These are phyloP conservation scores for Melastoma candidum DNA, from an alignment of 441 rosid genomes.

Conservation along the genomic window DNA sequence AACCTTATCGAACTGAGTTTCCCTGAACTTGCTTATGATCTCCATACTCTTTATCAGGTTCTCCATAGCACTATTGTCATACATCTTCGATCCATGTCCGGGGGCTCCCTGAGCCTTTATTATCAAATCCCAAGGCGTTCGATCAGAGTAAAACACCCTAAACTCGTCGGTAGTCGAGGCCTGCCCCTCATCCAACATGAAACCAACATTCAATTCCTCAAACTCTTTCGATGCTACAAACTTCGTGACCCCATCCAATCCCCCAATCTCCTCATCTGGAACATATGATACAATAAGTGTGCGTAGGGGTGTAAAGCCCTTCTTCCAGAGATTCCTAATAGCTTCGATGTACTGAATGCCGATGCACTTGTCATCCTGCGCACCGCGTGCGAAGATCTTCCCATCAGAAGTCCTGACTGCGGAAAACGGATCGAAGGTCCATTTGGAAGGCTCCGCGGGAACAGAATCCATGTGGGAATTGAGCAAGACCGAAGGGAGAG, in stretches of 20 bases:
- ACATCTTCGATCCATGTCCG: slow-evolving; percentile 76
- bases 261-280: slow-evolving; percentile 89
- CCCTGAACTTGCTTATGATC: slow-evolving; percentile 51
- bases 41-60: slow-evolving; percentile 84
- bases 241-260: slow-evolving; percentile 41
- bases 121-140: slow-evolving; percentile 51
- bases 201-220: slow-evolving; percentile 57
- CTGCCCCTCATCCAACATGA: slow-evolving; percentile 79
- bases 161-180: slow-evolving; percentile 56
- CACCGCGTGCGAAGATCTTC: slow-evolving; percentile 64
- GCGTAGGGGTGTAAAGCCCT: slow-evolving; percentile 38
- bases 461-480: slow-evolving; percentile 95
- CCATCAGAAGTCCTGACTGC: slow-evolving; percentile 47
- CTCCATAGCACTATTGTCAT: slow-evolving; percentile 74
- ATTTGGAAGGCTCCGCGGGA: slow-evolving; percentile 65
- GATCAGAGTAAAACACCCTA: slow-evolving; percentile 67
- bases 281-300: slow-evolving; percentile 58
- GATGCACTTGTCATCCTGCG: slow-evolving; percentile 85
- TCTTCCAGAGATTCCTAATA: slow-evolving; percentile 42
- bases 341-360: slow-evolving; percentile 77
- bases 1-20: slow-evolving; percentile 57
- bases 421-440: slow-evolving; percentile 76
- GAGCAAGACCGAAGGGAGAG: slow-evolving; percentile 61
- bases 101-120: slow-evolving; percentile 55
- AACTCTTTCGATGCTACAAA: slow-evolving; percentile 52